These are phyloP conservation scores for Neopestalotiopsis rosae DNA, from an alignment of 2,329 filamentous ascomycete species.

Conservation along the genomic window DNA sequence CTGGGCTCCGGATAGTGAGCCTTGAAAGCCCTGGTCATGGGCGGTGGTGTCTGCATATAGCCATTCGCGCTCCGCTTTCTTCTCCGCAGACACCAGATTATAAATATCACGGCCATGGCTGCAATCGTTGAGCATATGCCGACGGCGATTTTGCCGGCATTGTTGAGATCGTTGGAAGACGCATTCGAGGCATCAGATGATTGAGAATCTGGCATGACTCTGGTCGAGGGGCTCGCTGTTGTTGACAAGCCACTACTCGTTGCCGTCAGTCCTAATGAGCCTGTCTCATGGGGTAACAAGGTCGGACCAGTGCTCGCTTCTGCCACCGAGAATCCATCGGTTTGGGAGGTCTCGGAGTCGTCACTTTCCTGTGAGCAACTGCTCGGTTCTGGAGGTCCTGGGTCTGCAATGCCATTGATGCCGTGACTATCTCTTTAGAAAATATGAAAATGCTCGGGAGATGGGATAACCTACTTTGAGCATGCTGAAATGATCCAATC, in stretches of 20 bases:
- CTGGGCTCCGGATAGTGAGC: slow-evolving; percentile 31
- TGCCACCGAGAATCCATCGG: background rate
- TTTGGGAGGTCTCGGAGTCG: background rate
- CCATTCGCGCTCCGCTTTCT: slow-evolving; percentile 29
- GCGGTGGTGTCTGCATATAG: slow-evolving; percentile 24
- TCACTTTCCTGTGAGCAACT: background rate
- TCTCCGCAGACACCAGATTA: slow-evolving; percentile 44
- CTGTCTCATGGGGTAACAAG: background rate
- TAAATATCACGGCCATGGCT: slow-evolving; percentile 41
- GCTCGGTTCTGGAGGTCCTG: slow-evolving; percentile 24
- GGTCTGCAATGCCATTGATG: slow-evolving; percentile 32
- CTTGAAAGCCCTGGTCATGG: slow-evolving; percentile 28
- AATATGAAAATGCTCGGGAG: background rate
- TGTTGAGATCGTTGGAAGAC: slow-evolving; percentile 34
- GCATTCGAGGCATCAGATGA: background rate
- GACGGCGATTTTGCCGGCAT: slow-evolving; percentile 51
- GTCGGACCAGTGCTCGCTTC: background rate
- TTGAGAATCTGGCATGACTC: background rate
- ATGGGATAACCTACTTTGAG: slow-evolving; percentile 46
- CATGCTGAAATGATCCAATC: slow-evolving; percentile 57
- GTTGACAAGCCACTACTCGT: background rate
- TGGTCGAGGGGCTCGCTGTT: background rate
- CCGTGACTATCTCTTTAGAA: slow-evolving; percentile 31
- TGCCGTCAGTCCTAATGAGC: background rate
- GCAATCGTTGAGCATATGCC: slow-evolving; percentile 47